Conservation (phyloP, 2,329 filamentous ascomycete species). For the Fusarium sp. region DNA sequence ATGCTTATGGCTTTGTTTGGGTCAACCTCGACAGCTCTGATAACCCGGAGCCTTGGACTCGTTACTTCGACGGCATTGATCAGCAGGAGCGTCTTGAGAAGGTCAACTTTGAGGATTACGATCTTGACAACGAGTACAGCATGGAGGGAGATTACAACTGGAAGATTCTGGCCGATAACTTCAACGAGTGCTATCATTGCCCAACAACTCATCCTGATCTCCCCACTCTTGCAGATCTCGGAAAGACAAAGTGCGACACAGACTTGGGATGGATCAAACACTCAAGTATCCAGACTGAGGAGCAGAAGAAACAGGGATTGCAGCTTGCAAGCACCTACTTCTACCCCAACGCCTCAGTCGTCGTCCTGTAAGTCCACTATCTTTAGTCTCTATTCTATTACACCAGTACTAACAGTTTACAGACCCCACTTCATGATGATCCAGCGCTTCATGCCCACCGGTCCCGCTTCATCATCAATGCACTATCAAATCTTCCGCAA, state of each 20-base stretch:
- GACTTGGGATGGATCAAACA: constrained; percentile 34
- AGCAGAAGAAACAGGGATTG: constrained; percentile 32
- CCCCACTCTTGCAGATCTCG: constrained; percentile 33
- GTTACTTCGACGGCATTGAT: constrained; percentile 64
- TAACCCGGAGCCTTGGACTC: constrained; percentile 63
- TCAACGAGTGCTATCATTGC: constrained; percentile 63
- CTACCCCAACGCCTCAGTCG: constrained; percentile 35
- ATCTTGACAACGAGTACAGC: constrained; percentile 68
- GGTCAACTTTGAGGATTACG: constrained; percentile 61
- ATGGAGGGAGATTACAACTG: constrained; percentile 70
- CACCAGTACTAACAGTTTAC: background rate
- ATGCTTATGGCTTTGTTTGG: constrained; percentile 68
- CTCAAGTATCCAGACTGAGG: constrained; percentile 26
- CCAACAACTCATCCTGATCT: constrained; percentile 37
- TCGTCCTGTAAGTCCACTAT: constrained; percentile 31
- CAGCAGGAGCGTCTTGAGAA: constrained; percentile 55
- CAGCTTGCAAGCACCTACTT: constrained; percentile 35
- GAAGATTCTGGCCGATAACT: constrained; percentile 73
- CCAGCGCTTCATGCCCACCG: constrained; percentile 29
- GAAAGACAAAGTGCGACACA: constrained; percentile 32
- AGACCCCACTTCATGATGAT: constrained; percentile 41
- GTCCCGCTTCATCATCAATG: constrained; percentile 20
- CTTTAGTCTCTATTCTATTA: rapidly evolving
- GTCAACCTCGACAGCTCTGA: constrained; percentile 65
- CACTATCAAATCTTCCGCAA: constrained; percentile 36